These are phyloP conservation scores for Cucurbita pepo DNA, from an alignment of 306 rosid genomes.

Conservation along the genomic window DNA sequence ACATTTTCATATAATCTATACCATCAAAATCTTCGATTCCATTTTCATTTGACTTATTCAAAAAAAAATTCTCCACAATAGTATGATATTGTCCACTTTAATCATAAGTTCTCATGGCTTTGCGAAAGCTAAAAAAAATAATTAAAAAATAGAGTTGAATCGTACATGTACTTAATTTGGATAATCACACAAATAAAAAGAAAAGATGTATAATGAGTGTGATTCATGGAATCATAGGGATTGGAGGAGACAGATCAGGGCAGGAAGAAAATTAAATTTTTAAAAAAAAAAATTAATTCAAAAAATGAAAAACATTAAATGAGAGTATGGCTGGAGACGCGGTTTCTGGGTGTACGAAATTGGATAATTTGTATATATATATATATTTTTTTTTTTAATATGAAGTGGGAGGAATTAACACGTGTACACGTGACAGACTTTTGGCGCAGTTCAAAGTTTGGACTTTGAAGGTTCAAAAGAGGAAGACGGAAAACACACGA, in stretches of 20 bases:
- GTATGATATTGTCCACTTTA: too few species aligned
- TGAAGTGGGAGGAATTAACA: neutral
- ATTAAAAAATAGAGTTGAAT: too few species aligned
- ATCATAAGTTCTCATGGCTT: too few species aligned
- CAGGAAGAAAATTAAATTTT: neutral
- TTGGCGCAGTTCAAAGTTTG: neutral
- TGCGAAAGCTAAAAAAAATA: too few species aligned
- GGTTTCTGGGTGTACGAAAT: slow-evolving; percentile 3
- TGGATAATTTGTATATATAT: neutral
- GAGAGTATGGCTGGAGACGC: slow-evolving; percentile 16
- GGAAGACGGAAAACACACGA: neutral
- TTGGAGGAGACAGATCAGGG: neutral
- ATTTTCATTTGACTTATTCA: neutral
- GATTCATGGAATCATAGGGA: neutral
- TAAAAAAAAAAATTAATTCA: neutral
- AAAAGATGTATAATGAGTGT: neutral
- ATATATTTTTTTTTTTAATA: neutral
- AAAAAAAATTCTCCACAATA: too few species aligned
- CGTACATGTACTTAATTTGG: neutral
- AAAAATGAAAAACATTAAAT: neutral
- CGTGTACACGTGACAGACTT: slow-evolving; percentile 1
- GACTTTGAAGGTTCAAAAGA: neutral
- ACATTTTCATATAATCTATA: neutral
- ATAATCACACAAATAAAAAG: neutral
- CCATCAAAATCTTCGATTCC: neutral